Evolutionary conservation across 176 grass and related monocot genomes (phyloP), one percentile per base, ranked within the genome.

Genomic region (Leersia perrieri): DNA sequence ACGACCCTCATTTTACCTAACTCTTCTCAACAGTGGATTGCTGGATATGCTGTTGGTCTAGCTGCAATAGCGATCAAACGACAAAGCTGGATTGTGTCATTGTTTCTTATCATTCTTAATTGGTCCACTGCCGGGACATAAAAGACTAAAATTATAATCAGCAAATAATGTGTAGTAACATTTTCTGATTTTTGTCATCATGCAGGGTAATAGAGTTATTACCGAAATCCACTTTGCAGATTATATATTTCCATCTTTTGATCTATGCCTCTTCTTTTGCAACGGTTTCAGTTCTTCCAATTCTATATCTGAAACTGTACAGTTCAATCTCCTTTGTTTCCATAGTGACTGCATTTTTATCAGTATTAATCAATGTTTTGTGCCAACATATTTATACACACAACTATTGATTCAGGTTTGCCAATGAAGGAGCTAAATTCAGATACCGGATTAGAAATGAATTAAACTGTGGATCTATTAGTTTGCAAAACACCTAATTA

Each of bases 41-140:
- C 88, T n/a, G 95, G 95, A 80, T 98, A 94, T 89, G 95, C 95
- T n/a, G 93, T 98, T 82, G 95, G 95, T 81, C 84, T 98, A 65
- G 95, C 95, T 73, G 92, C 95, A 35, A 93, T 94, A 88, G 95
- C 95, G 33, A 81, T 78, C 79, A 66, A 33, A 18, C 18, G 25
- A 23, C 27, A 73, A 45, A 38, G 40, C 79, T 76, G 10, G 18
- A 23, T 58, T 69, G 30, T 78, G 66, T 9, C 14, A 13, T 64
- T 63, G 30, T 74, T 76, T 7, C 14, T 53, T 70, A 9, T 64
- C 20, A 61, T 80, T 69, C 51, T 39, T 81, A n/a, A 38, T 33
- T 87, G 18, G 22, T 32, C 12, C 20, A 72, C 6, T n/a, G n/a
- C n/a, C n/a, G n/a, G n/a, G n/a, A n/a, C n/a, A n/a, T n/a, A n/a